Evolutionary conservation across 2,329 filamentous ascomycete genomes (phyloP).

Genomic region (Penicillium sp.): DNA sequence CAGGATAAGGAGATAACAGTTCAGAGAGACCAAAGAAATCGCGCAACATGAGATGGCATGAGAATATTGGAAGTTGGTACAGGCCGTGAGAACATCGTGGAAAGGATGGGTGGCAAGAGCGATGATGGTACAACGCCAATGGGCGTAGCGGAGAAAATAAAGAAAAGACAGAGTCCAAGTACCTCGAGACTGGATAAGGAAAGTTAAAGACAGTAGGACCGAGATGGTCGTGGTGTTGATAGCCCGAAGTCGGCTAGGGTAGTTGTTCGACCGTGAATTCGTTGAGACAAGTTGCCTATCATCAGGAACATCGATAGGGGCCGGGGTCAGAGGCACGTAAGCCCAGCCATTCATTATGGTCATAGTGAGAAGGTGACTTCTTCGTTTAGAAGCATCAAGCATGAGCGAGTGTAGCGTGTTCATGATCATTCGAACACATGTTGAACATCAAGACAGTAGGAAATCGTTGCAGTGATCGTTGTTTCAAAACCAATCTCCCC

Average conservation of each 20-base stretch:
- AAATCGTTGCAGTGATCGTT: conserved; percentile 17
- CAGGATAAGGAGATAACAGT: conserved; percentile 1
- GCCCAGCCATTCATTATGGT: background rate
- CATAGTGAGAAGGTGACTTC: background rate
- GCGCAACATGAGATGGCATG: too few species aligned
- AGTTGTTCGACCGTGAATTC: conserved; percentile 4
- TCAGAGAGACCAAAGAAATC: background rate
- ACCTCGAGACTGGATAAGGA: background rate
- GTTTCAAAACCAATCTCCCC: conserved; percentile 5
- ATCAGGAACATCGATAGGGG: too few species aligned
- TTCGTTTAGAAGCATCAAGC: conserved; percentile 6
- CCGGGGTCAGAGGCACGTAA: too few species aligned
- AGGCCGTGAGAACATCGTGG: conserved; percentile 1
- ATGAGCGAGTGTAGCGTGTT: conserved; percentile 10
- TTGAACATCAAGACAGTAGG: conserved; percentile 5
- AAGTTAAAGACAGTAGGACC: conserved; percentile 5
- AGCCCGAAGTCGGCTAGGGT: background rate
- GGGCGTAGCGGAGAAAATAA: conserved; percentile 1
- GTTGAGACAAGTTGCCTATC: conserved; percentile 1
- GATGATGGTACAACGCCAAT: conserved; percentile 8
- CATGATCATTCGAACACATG: conserved; percentile 14
- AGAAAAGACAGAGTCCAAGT: conserved; percentile 1
- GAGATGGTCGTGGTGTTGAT: background rate
- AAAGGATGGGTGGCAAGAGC: background rate
- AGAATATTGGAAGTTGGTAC: background rate